phyloP scores from a whole-genome alignment of 2,329 filamentous ascomycete genomes.

The Trichoderma sp. region DNA sequence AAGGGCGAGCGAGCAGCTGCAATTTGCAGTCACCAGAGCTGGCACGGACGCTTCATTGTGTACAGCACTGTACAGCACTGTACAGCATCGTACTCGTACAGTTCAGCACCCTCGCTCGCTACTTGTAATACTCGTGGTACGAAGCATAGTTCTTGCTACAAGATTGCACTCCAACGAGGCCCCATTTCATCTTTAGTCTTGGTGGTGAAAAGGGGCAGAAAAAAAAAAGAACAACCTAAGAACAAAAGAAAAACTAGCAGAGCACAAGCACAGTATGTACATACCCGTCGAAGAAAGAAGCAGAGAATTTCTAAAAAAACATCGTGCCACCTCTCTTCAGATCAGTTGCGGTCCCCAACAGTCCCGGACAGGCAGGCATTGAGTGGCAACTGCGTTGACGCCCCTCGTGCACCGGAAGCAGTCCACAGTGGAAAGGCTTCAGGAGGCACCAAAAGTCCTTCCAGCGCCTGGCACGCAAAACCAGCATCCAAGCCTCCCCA shows the following conservation, averaged over 20 bases:
- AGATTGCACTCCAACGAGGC: neutral
- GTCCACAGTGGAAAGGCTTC: slow-evolving; percentile 6
- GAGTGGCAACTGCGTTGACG: slow-evolving; percentile 17
- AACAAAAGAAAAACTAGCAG: neutral
- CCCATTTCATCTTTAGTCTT: neutral
- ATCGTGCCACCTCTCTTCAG: slow-evolving; percentile 2
- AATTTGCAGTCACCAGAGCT: slow-evolving; percentile 7
- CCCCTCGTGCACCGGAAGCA: slow-evolving; percentile 13
- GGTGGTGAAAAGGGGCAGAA: slow-evolving; percentile 18
- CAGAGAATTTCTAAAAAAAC: slow-evolving; percentile 9
- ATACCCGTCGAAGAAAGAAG: neutral
- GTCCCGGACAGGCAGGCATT: slow-evolving; percentile 15
- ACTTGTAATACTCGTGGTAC: neutral
- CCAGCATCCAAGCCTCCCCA: slow-evolving; percentile 12
- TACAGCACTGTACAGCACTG: too few species aligned
- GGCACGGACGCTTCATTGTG: neutral
- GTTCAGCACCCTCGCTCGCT: neutral
- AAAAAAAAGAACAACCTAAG: neutral
- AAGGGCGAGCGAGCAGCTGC: slow-evolving; percentile 8
- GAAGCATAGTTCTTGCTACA: neutral
- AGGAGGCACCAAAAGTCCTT: neutral
- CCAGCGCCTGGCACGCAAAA: neutral
- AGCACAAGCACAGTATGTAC: neutral
- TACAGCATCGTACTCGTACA: neutral
- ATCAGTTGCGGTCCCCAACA: neutral